phyloP scores from a whole-genome alignment of 202 grass and related monocot species.

The Dendrocalamus latiflorus region DNA sequence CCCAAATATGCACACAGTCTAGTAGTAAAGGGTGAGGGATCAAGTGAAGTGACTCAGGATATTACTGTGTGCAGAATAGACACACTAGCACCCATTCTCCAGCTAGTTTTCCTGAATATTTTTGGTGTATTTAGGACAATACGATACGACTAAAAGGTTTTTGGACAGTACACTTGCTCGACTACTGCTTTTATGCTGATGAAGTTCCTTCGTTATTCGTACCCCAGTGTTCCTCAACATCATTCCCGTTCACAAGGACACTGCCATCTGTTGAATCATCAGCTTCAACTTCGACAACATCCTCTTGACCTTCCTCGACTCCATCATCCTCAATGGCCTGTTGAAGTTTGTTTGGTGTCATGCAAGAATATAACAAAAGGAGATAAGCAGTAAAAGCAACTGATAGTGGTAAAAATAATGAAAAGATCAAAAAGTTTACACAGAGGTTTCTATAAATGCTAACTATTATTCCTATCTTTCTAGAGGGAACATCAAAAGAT shows the following conservation, averaged over 20 bases:
- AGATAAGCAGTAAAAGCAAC: not conserved
- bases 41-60: not conserved
- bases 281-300: constrained; percentile 57
- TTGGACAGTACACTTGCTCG: constrained; percentile 13
- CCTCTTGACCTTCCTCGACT: constrained; percentile 31
- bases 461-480: not conserved
- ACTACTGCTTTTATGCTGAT: constrained; percentile 21
- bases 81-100: not conserved
- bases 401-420: not conserved
- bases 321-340: constrained; percentile 29
- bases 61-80: not conserved
- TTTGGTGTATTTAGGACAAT: not conserved
- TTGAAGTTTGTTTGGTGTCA: constrained; percentile 2
- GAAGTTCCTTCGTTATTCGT: constrained; percentile 45
- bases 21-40: not conserved
- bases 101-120: not conserved
- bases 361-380: not conserved
- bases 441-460: not conserved
- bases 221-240: constrained; percentile 88
- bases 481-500: not conserved
- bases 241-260: constrained; percentile 81
- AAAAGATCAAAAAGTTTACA: not conserved
- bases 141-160: not conserved
- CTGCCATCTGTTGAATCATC: constrained; percentile 61
- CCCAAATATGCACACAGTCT: not conserved